A percentile compares a stretch with the other conserved stretches of the same genome.
Conservation (phyloP, 2,329 filamentous ascomycete genomes). For the Volutella citrinella region DNA sequence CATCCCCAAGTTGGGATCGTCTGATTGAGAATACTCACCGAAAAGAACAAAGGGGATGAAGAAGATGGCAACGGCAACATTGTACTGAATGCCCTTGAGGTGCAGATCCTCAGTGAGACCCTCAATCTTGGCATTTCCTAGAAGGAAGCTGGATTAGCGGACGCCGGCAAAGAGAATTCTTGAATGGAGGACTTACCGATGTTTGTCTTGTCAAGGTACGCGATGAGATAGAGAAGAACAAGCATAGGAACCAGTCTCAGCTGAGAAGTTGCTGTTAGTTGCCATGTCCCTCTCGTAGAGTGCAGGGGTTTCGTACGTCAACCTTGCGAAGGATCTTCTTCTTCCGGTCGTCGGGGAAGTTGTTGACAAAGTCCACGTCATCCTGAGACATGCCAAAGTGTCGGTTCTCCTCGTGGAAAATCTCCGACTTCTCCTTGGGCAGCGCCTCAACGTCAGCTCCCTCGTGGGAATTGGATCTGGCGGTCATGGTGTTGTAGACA, state of each 20-base stretch:
- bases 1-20: no score
- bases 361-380: slow-evolving; percentile 29
- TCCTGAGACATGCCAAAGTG: slow-evolving; percentile 18
- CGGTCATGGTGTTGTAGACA: slow-evolving; percentile 16
- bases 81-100: slow-evolving; percentile 53
- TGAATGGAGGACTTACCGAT: slow-evolving; percentile 15
- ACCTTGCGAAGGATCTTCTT: slow-evolving; percentile 30
- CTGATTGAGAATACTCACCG: background rate
- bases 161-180: no score
- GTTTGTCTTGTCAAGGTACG: slow-evolving; percentile 35
- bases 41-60: slow-evolving; percentile 50
- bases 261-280: no score
- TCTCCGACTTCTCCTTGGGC: slow-evolving; percentile 20
- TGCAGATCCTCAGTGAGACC: slow-evolving; percentile 31
- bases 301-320: slow-evolving; percentile 17
- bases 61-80: slow-evolving; percentile 27
- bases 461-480: slow-evolving; percentile 4
- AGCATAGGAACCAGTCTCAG: slow-evolving; percentile 27
- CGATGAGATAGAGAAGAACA: slow-evolving; percentile 32
- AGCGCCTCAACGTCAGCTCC: slow-evolving; percentile 22
- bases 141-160: background rate
- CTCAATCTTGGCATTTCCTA: slow-evolving; percentile 48
- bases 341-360: slow-evolving; percentile 27
- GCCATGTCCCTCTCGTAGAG: no score
- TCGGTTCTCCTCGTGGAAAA: slow-evolving; percentile 21